A percentile compares a stretch with the other conserved stretches of the same genome.
Evolutionary conservation across 2,329 filamentous ascomycete species (phyloP).

Genomic region (Botrytis hyacinthi): DNA sequence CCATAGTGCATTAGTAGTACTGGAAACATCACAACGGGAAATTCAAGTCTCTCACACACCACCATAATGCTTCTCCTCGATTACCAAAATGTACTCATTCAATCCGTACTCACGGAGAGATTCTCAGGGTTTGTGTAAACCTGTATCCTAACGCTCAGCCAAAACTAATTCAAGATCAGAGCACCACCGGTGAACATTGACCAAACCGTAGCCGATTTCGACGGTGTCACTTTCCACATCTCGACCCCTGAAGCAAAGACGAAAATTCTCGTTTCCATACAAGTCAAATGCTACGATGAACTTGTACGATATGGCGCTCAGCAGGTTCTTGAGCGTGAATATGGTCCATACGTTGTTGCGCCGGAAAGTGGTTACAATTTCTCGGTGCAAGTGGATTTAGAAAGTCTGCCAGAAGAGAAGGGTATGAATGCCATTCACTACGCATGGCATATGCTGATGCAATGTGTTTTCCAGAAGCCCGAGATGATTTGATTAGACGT

Average conservation of each 20-base stretch:
- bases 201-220: constrained; percentile 98
- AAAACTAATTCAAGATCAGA: constrained; percentile 50
- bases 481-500: constrained; percentile 81
- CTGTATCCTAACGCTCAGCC: constrained; percentile 6
- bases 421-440: constrained; percentile 45
- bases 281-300: constrained; percentile 92
- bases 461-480: constrained; percentile 55
- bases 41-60: constrained; percentile 16
- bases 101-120: constrained; percentile 91
- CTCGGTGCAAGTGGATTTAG: constrained; percentile 85
- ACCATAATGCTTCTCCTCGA: constrained; percentile 84
- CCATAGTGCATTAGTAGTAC: background rate
- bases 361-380: constrained; percentile 95
- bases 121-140: constrained; percentile 51
- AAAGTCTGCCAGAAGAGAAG: constrained; percentile 78
- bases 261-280: constrained; percentile 90
- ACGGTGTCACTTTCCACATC: constrained; percentile 97
- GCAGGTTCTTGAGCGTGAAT: constrained; percentile 88
- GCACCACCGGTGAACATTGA: constrained; percentile 86
- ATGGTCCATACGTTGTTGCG: constrained; percentile 83
- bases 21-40: background rate
- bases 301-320: constrained; percentile 91
- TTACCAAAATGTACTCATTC: constrained; percentile 97
- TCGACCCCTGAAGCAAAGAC: constrained; percentile 93
- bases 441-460: constrained; percentile 20